Percentiles rank a stretch among this genome's conserved stretches.
phyloP scores from a whole-genome alignment of 2,329 filamentous ascomycete genomes.

The Arachnomyces sp. region DNA sequence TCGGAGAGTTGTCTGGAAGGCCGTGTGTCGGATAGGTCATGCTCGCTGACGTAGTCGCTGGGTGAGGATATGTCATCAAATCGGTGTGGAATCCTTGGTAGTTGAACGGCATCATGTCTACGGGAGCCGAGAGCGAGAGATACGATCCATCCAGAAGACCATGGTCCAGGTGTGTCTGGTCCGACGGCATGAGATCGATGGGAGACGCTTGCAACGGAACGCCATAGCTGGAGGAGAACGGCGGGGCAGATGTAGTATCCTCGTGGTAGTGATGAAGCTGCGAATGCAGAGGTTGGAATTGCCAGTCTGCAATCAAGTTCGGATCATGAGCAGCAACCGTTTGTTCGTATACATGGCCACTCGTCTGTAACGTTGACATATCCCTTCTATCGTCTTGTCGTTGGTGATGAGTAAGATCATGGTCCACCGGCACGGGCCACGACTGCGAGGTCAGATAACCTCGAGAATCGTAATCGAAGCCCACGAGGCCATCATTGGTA shows the following conservation, averaged over 20 bases:
- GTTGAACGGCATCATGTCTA: constrained; percentile 62
- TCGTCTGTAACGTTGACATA: constrained; percentile 37
- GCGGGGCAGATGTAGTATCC: constrained; percentile 50
- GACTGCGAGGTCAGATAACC: constrained; percentile 35
- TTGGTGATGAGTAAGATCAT: constrained; percentile 21
- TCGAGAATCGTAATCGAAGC: constrained; percentile 42
- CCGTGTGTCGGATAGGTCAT: constrained; percentile 30
- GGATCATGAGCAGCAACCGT: constrained; percentile 35
- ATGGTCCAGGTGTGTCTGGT: constrained; percentile 56
- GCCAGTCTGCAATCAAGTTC: constrained; percentile 40
- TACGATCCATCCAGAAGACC: constrained; percentile 59
- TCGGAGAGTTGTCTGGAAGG: constrained; percentile 48
- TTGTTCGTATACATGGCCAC: constrained; percentile 36
- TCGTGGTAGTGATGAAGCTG: constrained; percentile 38
- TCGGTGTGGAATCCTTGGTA: constrained; percentile 75
- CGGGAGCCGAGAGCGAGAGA: constrained; percentile 42
- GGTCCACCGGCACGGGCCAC: constrained; percentile 38
- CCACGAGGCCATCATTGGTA: constrained; percentile 38
- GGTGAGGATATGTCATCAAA: constrained; percentile 50
- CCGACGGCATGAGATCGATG: constrained; percentile 50
- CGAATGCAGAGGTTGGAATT: constrained; percentile 35
- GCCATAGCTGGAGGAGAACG: constrained; percentile 50
- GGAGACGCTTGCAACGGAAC: constrained; percentile 38
- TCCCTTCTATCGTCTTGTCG: constrained; percentile 32
- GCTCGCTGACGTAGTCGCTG: constrained; percentile 33